Conservation (phyloP, 306 rosid species). For the Rosa rugosa region DNA sequence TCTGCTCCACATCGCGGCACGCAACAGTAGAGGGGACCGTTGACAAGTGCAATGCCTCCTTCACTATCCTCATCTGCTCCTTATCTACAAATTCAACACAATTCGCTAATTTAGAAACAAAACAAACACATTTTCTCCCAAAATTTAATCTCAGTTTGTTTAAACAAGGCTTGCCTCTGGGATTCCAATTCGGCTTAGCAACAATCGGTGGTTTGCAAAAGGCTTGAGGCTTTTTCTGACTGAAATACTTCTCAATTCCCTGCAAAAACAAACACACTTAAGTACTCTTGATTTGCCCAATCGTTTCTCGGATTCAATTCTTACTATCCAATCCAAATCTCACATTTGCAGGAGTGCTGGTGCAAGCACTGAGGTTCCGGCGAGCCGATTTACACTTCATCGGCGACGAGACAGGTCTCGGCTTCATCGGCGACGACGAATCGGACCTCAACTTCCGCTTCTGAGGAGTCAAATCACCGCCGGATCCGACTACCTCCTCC, state of each 20-base stretch:
- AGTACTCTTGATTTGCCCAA: background rate
- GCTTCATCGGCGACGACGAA: slow-evolving; percentile 24
- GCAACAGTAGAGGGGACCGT: slow-evolving; percentile 55
- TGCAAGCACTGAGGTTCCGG: slow-evolving; percentile 30
- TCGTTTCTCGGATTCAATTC: background rate
- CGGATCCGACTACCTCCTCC: slow-evolving; percentile 6
- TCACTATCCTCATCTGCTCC: slow-evolving; percentile 59
- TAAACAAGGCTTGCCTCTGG: slow-evolving; percentile 47
- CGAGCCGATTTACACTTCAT: slow-evolving; percentile 51
- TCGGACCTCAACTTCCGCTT: slow-evolving; percentile 48
- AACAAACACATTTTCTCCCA: background rate
- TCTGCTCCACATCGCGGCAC: slow-evolving; percentile 82
- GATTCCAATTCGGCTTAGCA: slow-evolving; percentile 57
- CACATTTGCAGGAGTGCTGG: slow-evolving; percentile 27
- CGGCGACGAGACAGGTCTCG: slow-evolving; percentile 31
- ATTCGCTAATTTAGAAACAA: background rate
- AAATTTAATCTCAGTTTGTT: no score
- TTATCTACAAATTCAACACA: slow-evolving; percentile 37
- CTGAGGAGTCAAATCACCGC: slow-evolving; percentile 34
- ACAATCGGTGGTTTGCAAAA: slow-evolving; percentile 18
- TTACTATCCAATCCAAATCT: background rate
- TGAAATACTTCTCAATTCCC: slow-evolving; percentile 29
- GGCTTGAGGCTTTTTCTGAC: slow-evolving; percentile 24
- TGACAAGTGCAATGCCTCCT: slow-evolving; percentile 77
- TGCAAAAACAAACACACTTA: slow-evolving; percentile 20